Evolutionary conservation across 345 rosid genomes (phyloP).

Genomic region (Hypericum androsaemum): DNA sequence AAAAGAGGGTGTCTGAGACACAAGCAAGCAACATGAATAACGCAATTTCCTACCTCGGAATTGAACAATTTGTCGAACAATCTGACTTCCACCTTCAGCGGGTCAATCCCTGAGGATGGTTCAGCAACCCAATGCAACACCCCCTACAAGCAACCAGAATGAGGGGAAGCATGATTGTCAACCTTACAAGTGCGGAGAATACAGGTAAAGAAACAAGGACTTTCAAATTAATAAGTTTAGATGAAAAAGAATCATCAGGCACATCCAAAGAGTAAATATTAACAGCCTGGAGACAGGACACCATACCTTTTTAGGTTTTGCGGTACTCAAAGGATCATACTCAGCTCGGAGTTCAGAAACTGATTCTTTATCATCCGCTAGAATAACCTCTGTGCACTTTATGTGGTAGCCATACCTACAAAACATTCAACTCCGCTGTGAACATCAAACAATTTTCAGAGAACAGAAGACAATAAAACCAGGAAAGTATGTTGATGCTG

Average conservation of each 20-base stretch:
- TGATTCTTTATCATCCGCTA: constrained; percentile 71
- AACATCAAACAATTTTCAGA: background rate
- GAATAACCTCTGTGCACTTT: constrained; percentile 54
- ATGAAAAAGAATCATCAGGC: background rate
- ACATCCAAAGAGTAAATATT: too few relatives aligned
- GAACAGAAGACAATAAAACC: background rate
- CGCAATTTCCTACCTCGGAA: constrained; percentile 50
- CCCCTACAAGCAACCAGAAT: constrained; percentile 34
- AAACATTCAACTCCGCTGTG: background rate
- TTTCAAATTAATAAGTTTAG: background rate
- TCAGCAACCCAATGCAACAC: constrained; percentile 95
- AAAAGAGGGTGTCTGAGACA: background rate
- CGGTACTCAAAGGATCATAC: constrained; percentile 74
- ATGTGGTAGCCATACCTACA: constrained; percentile 65
- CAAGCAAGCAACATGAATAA: constrained; percentile 1
- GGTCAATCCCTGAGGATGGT: constrained; percentile 52
- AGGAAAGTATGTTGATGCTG: background rate
- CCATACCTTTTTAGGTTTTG: constrained; percentile 70
- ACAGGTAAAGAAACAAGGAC: constrained; percentile 1
- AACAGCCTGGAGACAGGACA: background rate
- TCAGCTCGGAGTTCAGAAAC: constrained; percentile 63
- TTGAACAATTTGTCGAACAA: constrained; percentile 79
- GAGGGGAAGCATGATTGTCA: background rate
- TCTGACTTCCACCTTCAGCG: constrained; percentile 78
- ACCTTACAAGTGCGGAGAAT: background rate